Conservation (phyloP, 768 basidiomycete species). For the Dentipellis fragilis region DNA sequence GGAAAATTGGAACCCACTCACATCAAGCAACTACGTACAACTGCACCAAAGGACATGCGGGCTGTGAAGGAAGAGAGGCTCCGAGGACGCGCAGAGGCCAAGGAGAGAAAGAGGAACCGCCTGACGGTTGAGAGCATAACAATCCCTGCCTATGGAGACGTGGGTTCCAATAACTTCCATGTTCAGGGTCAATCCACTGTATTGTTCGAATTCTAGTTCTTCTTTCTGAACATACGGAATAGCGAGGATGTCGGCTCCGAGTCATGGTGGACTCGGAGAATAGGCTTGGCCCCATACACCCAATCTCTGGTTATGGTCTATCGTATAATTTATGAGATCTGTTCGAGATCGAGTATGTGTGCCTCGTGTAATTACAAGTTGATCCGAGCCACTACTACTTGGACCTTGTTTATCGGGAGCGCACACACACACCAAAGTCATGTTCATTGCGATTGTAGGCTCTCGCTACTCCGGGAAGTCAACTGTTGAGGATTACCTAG, state of each 20-base stretch:
- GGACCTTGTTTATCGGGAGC: neutral
- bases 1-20: slow-evolving; percentile 52
- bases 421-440: slow-evolving; percentile 15
- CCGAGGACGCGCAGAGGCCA: slow-evolving; percentile 40
- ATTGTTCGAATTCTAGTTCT: too few species aligned
- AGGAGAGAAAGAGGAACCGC: slow-evolving; percentile 18
- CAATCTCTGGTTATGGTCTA: too few species aligned
- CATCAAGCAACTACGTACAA: slow-evolving; percentile 72
- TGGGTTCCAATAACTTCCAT: too few species aligned
- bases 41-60: slow-evolving; percentile 72
- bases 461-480: slow-evolving; percentile 42
- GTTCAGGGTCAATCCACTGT: too few species aligned
- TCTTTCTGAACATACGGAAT: too few species aligned
- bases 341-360: too few species aligned
- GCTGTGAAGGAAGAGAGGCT: slow-evolving; percentile 49
- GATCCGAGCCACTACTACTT: neutral
- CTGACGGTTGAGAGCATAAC: too few species aligned
- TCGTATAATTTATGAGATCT: neutral
- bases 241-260: too few species aligned
- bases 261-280: too few species aligned
- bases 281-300: too few species aligned
- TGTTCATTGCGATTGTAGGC: slow-evolving; percentile 65
- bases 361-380: too few species aligned
- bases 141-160: too few species aligned
- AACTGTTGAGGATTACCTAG: slow-evolving; percentile 13